These are phyloP conservation scores for Colletotrichum viniferum DNA, from an alignment of 2,329 filamentous ascomycete genomes.

Conservation along the genomic window DNA sequence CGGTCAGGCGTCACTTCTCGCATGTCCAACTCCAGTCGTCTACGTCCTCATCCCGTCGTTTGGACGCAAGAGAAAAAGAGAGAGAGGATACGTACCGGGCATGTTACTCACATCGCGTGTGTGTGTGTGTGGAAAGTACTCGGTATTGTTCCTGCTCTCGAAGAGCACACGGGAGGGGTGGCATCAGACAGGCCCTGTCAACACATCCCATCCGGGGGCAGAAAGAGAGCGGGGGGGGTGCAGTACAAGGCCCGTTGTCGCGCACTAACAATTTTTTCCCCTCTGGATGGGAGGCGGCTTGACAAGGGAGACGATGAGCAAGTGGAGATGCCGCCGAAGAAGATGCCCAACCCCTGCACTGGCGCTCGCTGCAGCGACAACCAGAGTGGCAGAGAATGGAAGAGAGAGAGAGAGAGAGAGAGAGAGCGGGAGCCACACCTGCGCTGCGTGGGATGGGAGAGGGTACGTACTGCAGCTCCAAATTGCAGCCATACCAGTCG, in stretches of 20 bases:
- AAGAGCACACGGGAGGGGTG: not conserved
- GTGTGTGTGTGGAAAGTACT: not conserved
- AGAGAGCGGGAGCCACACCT: not conserved
- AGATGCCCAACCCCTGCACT: constrained; percentile 3
- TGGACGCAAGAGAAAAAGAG: not conserved
- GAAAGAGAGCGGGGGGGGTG: not conserved
- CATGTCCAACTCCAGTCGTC: not conserved
- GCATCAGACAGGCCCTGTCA: not conserved
- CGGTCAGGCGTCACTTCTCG: constrained; percentile 5
- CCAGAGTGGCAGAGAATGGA: not conserved
- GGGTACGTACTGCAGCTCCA: not conserved
- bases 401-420: not conserved
- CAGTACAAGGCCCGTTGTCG: constrained; percentile 7
- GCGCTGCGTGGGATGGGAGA: not conserved
- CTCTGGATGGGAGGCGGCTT: not conserved
- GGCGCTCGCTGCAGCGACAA: not conserved
- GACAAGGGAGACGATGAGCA: constrained; percentile 12
- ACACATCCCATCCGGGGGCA: constrained; percentile 8
- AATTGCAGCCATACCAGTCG: not conserved
- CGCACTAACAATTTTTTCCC: constrained; percentile 21
- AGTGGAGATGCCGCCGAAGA: constrained; percentile 17
- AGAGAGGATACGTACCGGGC: not conserved
- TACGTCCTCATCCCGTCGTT: not conserved
- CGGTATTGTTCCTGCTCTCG: not conserved
- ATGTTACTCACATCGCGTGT: not conserved